Conservation (phyloP, 2,329 filamentous ascomycete species). For the Diaporthe sp. region DNA sequence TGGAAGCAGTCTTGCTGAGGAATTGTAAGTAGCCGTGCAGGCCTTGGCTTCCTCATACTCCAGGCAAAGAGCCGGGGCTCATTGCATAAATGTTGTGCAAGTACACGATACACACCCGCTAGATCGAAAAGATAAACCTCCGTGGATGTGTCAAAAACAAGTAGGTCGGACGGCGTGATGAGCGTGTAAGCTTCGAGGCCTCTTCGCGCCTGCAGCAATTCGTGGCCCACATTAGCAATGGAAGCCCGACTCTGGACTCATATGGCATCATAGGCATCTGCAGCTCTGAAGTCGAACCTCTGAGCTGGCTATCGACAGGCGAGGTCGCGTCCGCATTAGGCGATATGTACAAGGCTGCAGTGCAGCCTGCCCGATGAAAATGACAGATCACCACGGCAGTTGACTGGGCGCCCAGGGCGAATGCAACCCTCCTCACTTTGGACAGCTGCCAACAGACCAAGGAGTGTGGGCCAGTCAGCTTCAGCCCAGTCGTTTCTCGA, state of each 20-base stretch:
- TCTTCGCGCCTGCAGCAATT: conserved; percentile 14
- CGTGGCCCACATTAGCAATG: background rate
- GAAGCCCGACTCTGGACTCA: background rate
- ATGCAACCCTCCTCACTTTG: conserved; percentile 34
- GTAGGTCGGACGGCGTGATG: conserved; percentile 13
- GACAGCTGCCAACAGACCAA: conserved; percentile 26
- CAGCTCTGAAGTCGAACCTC: conserved; percentile 6
- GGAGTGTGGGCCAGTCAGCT: conserved; percentile 21
- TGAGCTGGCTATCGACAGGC: conserved; percentile 7
- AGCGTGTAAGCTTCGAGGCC: conserved; percentile 27
- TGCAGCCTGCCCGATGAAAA: conserved; percentile 35
- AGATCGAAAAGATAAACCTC: conserved; percentile 7
- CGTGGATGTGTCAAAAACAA: conserved; percentile 25
- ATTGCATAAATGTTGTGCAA: conserved; percentile 2
- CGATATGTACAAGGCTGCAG: conserved; percentile 35
- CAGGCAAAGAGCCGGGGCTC: conserved; percentile 11
- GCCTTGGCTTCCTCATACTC: conserved; percentile 1
- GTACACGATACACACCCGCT: conserved; percentile 16
- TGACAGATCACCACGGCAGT: conserved; percentile 41
- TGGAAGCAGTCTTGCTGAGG: background rate
- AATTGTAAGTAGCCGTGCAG: conserved; percentile 1
- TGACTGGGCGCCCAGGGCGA: conserved; percentile 35
- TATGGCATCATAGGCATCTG: conserved; percentile 17
- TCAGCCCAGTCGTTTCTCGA: conserved; percentile 36
- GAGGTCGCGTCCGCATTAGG: conserved; percentile 17